Base-by-base conservation (phyloP, 2,329 filamentous ascomycete species). In the Colletotrichum higginsianum region DNA sequence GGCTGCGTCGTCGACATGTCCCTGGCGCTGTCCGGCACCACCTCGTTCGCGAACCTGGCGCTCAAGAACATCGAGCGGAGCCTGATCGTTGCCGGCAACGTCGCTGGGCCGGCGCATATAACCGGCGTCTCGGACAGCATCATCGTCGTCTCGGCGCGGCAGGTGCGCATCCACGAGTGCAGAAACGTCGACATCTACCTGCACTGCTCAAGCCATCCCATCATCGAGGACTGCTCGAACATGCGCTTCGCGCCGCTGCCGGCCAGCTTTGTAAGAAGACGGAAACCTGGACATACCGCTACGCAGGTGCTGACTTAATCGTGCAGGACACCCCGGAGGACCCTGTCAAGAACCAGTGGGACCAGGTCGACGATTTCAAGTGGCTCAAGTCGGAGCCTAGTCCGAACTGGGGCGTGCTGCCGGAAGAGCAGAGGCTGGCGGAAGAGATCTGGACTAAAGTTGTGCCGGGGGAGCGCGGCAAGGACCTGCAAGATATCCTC, bases 351-450 rank as follows among this genome's bases (percentile, higher is more conserved):
- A 96, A 97, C 79, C 89, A 93, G 77, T 99, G 94, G 94, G 89
- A 95, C 76, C 91, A 96, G 77, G 93, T 98, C 18, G 94, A 98
- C 80, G 96, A 99, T 80, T 99, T 99, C 86, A 97, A 97, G 83
- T 98, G 96, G 96, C 88, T 98, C 74, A 97, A 95, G 81, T 87
- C 89, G 18, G 94, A 93, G 69, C 90, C 90, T 40, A 98, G 94
- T 78, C 96, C 96, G 2, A 95, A 99, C 79, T 99, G 96, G 94
- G 89, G 86, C 44, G 82, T 94, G 2, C 76, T 98, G 26, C 84
- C 89, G 1, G 87, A 90, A 63, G 85, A 85, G 1, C 84, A 91
- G 66, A 87, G 87, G 30, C 82, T 96, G 15, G 75, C 82, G 0
- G 89, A 92, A 2, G 84, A 88, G 2, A 84, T 92, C 0, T 98